Evolutionary conservation across 148 eudicot genomes (phyloP).

Genomic region (Rhododendron mucronatum): DNA sequence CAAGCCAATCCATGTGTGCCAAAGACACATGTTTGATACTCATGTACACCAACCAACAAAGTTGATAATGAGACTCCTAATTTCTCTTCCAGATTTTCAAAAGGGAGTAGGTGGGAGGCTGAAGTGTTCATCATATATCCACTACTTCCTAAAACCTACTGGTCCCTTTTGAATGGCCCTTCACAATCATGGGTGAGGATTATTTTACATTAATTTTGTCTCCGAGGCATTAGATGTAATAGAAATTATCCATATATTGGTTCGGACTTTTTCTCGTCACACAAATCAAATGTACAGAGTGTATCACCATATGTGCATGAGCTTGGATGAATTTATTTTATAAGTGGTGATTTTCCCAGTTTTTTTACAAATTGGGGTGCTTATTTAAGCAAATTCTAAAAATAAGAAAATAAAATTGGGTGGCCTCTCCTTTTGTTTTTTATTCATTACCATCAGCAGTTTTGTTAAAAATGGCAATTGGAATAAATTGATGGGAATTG

Average conservation of each 20-base stretch:
- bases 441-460: background rate
- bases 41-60: background rate
- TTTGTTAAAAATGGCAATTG: background rate
- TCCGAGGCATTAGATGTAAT: background rate
- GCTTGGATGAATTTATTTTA: background rate
- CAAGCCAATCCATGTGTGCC: background rate
- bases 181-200: background rate
- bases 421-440: background rate
- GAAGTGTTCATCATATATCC: background rate
- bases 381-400: no score
- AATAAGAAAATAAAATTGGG: background rate
- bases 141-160: background rate
- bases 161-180: background rate
- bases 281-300: background rate
- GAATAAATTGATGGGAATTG: background rate
- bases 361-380: background rate
- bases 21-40: background rate
- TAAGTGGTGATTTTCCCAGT: background rate
- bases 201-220: background rate
- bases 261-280: background rate
- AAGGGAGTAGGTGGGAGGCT: background rate
- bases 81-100: background rate
- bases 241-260: background rate
- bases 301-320: background rate
- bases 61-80: background rate